Conservation (phyloP, 805 yeast species). For the Nakazawaea populi region DNA sequence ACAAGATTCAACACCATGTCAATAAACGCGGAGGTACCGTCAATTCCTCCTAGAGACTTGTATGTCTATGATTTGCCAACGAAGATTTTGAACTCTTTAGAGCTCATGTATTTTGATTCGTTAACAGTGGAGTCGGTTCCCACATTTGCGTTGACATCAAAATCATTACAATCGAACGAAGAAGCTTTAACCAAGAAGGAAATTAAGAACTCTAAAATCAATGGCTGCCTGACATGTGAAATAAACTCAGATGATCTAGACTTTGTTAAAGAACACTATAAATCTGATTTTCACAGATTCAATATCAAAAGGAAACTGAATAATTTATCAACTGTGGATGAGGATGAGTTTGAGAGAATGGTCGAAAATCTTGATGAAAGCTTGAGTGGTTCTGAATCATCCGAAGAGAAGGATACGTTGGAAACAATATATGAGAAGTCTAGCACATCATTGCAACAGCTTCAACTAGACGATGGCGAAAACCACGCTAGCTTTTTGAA, state of each 20-base stretch:
- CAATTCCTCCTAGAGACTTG: slow-evolving; percentile 22
- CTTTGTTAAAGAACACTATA: slow-evolving; percentile 38
- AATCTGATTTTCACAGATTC: slow-evolving; percentile 51
- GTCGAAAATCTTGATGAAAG: slow-evolving; percentile 48
- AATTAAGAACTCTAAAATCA: slow-evolving; percentile 1
- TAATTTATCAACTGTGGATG: slow-evolving; percentile 41
- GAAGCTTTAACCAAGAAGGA: slow-evolving; percentile 4
- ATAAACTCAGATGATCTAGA: slow-evolving; percentile 12
- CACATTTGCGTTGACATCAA: slow-evolving; percentile 9
- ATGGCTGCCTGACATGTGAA: slow-evolving; percentile 20
- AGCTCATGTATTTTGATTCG: slow-evolving; percentile 51
- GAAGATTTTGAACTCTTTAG: slow-evolving; percentile 36
- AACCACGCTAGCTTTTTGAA: slow-evolving; percentile 46
- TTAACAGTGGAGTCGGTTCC: slow-evolving; percentile 32
- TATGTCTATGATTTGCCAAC: slow-evolving; percentile 44
- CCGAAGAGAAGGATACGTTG: slow-evolving; percentile 14
- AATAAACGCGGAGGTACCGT: neutral
- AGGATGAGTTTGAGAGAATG: slow-evolving; percentile 51
- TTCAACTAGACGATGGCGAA: slow-evolving; percentile 21
- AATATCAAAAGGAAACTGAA: slow-evolving; percentile 50
- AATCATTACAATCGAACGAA: slow-evolving; percentile 12
- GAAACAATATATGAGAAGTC: slow-evolving; percentile 15
- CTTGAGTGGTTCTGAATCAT: slow-evolving; percentile 53
- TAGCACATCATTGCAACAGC: neutral
- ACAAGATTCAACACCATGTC: neutral